Percentiles rank a stretch among this genome's conserved stretches.
Evolutionary conservation across 371 early-diverging fungal species (phyloP).

Genomic region (Blyttiomyces sp.): DNA sequence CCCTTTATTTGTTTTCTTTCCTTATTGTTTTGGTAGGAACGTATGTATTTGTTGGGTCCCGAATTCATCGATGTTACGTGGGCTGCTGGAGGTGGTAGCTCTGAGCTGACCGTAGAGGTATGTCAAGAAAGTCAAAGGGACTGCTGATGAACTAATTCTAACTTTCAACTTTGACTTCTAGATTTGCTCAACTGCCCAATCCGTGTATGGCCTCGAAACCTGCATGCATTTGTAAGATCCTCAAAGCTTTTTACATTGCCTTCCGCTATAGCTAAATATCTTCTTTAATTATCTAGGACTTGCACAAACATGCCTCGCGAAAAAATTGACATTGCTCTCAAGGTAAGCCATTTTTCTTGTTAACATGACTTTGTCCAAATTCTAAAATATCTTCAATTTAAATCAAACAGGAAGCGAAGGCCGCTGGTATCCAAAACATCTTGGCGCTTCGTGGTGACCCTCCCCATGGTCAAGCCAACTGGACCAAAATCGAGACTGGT

Average conservation of each 20-base stretch:
- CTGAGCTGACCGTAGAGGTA: slow-evolving; percentile 72
- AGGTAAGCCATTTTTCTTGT: slow-evolving; percentile 38
- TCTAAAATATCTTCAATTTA: slow-evolving; percentile 8
- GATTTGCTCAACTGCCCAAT: slow-evolving; percentile 80
- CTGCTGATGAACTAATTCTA: background rate
- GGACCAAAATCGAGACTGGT: slow-evolving; percentile 75
- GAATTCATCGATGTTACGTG: slow-evolving; percentile 95
- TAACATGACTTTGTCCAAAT: slow-evolving; percentile 10
- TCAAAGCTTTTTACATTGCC: background rate
- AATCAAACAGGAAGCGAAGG: slow-evolving; percentile 69
- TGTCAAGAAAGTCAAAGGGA: background rate
- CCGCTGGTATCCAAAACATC: slow-evolving; percentile 91
- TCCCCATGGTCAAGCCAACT: slow-evolving; percentile 80
- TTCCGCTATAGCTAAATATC: background rate
- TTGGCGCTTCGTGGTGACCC: slow-evolving; percentile 94
- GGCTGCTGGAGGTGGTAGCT: slow-evolving; percentile 92
- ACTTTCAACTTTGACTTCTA: slow-evolving; percentile 6
- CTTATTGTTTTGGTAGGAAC: too few species aligned
- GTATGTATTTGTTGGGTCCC: slow-evolving; percentile 91
- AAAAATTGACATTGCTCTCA: slow-evolving; percentile 79
- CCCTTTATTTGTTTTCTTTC: too few species aligned
- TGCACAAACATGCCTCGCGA: slow-evolving; percentile 93
- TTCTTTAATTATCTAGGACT: slow-evolving; percentile 43
- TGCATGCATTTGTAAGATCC: slow-evolving; percentile 88
- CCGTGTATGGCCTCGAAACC: slow-evolving; percentile 90